A percentile compares a stretch with the other conserved stretches of the same genome.
Conservation (phyloP, 2,329 filamentous ascomycete genomes). For the Colletotrichum tofieldiae region DNA sequence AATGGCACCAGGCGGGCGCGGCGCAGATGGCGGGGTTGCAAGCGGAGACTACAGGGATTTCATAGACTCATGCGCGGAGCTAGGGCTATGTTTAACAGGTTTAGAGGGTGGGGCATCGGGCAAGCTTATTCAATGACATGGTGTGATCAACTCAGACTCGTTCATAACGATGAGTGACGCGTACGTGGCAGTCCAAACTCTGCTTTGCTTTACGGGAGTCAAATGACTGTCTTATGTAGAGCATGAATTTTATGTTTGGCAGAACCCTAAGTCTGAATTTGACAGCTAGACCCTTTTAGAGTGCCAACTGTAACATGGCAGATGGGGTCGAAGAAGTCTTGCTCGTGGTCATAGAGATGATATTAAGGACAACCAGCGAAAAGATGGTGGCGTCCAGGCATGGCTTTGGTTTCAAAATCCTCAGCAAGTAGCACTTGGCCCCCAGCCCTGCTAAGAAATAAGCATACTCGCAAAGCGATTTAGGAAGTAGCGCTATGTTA, state of each 20-base stretch:
- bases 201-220: conserved; percentile 13
- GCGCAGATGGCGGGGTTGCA: conserved; percentile 1
- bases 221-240: not conserved
- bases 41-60: not conserved
- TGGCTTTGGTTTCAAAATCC: not conserved
- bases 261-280: not conserved
- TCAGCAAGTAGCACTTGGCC: not conserved
- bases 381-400: too few relatives aligned
- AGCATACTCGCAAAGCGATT: not conserved
- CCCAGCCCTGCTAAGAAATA: not conserved
- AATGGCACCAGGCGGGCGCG: not conserved
- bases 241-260: conserved; percentile 21
- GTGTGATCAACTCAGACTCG: not conserved
- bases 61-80: not conserved
- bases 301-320: too few relatives aligned
- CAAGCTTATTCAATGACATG: conserved; percentile 9
- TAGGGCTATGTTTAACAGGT: not conserved
- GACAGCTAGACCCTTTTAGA: not conserved
- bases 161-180: conserved; percentile 2
- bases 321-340: not conserved
- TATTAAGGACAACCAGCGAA: too few relatives aligned
- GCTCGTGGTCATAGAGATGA: too few relatives aligned
- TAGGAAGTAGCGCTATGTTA: not conserved
- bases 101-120: not conserved
- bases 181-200: conserved; percentile 17